Evolutionary conservation across 192 early-diverging fungal genomes (phyloP).

Genomic region (Gonapodya prolifera): DNA sequence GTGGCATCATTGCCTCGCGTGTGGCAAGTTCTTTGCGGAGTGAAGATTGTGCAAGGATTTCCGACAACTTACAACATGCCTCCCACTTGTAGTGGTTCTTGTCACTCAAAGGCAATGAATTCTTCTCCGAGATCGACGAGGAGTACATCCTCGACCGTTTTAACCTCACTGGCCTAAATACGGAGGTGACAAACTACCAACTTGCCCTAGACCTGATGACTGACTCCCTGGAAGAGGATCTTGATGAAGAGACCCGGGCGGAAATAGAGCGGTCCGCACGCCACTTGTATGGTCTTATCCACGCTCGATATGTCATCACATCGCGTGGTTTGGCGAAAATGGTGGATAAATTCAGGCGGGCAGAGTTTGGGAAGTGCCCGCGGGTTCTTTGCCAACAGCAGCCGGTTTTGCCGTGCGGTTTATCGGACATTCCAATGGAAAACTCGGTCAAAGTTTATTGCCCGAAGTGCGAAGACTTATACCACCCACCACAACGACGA

Average conservation of each 20-base stretch:
- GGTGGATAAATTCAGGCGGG: constrained; percentile 89
- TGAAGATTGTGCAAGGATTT: no score
- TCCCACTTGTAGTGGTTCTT: constrained; percentile 92
- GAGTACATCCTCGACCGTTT: constrained; percentile 95
- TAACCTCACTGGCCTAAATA: constrained; percentile 86
- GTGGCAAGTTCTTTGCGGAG: not conserved
- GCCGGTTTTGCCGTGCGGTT: constrained; percentile 76
- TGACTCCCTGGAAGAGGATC: constrained; percentile 59
- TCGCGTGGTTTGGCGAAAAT: constrained; percentile 84
- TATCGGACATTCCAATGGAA: constrained; percentile 72
- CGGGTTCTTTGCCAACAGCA: constrained; percentile 84
- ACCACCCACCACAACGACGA: constrained; percentile 76
- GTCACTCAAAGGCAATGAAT: constrained; percentile 84
- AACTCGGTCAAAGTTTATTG: constrained; percentile 93
- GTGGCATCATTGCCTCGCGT: not conserved
- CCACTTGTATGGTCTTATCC: constrained; percentile 96
- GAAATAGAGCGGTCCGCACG: constrained; percentile 78
- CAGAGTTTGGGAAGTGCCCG: constrained; percentile 94
- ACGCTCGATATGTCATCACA: constrained; percentile 92
- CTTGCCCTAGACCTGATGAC: constrained; percentile 88
- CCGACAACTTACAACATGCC: not conserved
- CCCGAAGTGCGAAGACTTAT: constrained; percentile 91
- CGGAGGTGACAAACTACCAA: constrained; percentile 81
- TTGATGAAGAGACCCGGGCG: constrained; percentile 57
- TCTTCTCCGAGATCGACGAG: constrained; percentile 97